phyloP scores from a whole-genome alignment of 2,329 filamentous ascomycete genomes.

The Fusarium sp. region DNA sequence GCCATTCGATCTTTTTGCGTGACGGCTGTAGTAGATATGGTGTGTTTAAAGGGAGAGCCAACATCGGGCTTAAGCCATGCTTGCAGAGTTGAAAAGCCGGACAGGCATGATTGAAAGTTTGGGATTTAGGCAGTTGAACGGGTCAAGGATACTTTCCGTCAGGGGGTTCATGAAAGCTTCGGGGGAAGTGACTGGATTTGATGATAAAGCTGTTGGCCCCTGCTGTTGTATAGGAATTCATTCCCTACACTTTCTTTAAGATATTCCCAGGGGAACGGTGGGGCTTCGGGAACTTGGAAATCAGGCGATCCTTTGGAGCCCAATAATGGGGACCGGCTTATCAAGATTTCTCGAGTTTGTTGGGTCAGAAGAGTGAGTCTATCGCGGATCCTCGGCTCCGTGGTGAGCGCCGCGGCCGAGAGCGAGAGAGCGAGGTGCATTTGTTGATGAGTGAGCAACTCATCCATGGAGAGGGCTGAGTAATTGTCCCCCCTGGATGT shows the following conservation, averaged over 20 bases:
- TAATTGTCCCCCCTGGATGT: background rate
- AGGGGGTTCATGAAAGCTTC: background rate
- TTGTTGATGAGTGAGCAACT: conserved; percentile 21
- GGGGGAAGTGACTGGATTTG: background rate
- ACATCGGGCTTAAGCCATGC: background rate
- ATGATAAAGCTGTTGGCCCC: background rate
- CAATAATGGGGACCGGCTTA: conserved; percentile 29
- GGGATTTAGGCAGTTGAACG: background rate
- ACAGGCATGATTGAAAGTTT: background rate
- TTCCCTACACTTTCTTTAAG: background rate
- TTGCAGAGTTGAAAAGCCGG: background rate
- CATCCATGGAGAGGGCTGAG: background rate
- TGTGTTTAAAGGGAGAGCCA: background rate
- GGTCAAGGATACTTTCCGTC: background rate
- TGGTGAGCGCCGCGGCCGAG: conserved; percentile 18
- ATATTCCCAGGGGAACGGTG: conserved; percentile 29
- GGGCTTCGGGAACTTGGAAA: conserved; percentile 4
- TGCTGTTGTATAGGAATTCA: background rate
- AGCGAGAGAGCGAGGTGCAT: background rate
- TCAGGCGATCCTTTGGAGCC: conserved; percentile 33
- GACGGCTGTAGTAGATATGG: background rate
- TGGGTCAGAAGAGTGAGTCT: background rate
- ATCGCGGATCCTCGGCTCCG: conserved; percentile 33
- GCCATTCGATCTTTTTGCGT: conserved; percentile 11
- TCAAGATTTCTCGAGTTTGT: background rate